Base-by-base conservation (phyloP, 106 monocot genomes). In the Acorus gramineus region DNA sequence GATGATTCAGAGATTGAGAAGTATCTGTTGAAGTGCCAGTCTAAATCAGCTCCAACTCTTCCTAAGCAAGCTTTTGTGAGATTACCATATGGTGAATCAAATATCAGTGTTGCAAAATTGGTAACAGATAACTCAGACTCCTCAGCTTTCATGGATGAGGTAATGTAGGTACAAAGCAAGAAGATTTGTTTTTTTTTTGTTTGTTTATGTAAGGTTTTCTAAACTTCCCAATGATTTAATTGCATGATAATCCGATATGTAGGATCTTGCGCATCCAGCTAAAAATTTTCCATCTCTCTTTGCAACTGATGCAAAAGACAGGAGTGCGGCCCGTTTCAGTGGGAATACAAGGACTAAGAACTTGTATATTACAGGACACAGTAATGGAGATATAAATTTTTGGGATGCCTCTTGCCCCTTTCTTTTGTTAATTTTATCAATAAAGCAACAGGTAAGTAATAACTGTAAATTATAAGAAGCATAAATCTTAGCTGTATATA, bases 331-430 rank as follows among this genome's bases (percentile, higher is more conserved):
- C 13, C 59, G 64, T 6, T 71, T 78, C 52, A 57, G 53, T 65
- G 77, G 72, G 58, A 61, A 83, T 55, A 59, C 69, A 50, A 89
- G 84, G 61, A 77, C 63, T 45, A 83, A 53, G 52, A 81, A 66
- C 49, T 69, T 93, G 56, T 86, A 77, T 53, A 77, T 93, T 57
- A 89, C 93, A 54, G 93, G 93, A 45, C 93, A 93, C 68, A 42
- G 69, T 64, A 86, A 93, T 79, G 93, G 93, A 66, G 56, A 59
- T 45, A 75, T 89, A 72, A 89, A 79, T 28, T 81, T 93, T 66
- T 93, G 93, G 93, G 89, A 93, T 79, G 82, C 83, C 61, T 93
- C 89, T 49, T 89, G 80, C 47, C 86, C 83, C 11, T 63, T 86
- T 65, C 66, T 89, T 5, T 45, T 81, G 14, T 75, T 57, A 52